Evolutionary conservation across 805 yeast genomes (phyloP).

Genomic region (Yamadazyma phyllophila): DNA sequence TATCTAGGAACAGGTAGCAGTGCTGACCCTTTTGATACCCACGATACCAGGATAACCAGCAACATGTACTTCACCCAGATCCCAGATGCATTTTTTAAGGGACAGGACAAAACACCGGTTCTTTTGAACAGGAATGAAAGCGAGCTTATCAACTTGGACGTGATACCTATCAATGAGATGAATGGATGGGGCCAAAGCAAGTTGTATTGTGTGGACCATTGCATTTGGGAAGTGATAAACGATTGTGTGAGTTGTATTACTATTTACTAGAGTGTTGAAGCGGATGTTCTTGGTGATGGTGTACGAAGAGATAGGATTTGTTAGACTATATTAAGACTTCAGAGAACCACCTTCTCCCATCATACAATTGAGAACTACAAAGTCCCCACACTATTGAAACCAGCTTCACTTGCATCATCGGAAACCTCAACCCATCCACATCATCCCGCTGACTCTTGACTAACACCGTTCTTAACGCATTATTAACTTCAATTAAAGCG

Average conservation of each 20-base stretch:
- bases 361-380: too few relatives aligned
- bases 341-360: too few relatives aligned
- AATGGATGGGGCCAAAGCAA: conserved; percentile 44
- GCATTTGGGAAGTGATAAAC: conserved; percentile 43
- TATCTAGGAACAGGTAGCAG: conserved; percentile 5
- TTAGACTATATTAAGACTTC: too few relatives aligned
- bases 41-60: conserved; percentile 15
- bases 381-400: too few relatives aligned
- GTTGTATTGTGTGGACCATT: conserved; percentile 36
- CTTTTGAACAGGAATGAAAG: conserved; percentile 38
- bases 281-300: not conserved
- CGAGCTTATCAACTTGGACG: conserved; percentile 29
- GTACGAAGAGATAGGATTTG: too few relatives aligned
- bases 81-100: conserved; percentile 20
- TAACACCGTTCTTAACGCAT: too few relatives aligned
- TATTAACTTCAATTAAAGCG: too few relatives aligned
- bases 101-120: conserved; percentile 23
- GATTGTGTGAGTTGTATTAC: conserved; percentile 14
- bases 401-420: too few relatives aligned
- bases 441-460: too few relatives aligned
- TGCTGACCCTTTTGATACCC: conserved; percentile 7
- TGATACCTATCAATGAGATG: conserved; percentile 16
- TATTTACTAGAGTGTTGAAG: conserved; percentile 5
- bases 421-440: too few relatives aligned
- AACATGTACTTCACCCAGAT: conserved; percentile 32